Conservation (phyloP, 164 flowering plant genomes). For the Liriodendron chinense region DNA sequence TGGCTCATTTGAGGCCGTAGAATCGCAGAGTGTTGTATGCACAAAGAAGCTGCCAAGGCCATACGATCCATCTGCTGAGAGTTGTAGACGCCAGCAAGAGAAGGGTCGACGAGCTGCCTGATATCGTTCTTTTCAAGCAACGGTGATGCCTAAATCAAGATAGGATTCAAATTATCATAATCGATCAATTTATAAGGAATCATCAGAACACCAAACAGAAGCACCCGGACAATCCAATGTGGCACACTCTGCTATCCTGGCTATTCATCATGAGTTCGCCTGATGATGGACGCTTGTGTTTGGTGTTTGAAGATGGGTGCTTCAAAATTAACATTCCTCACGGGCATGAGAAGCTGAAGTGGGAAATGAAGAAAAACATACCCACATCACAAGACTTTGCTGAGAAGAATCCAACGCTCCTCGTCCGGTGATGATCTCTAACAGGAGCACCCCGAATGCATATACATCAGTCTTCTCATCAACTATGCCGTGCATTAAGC, state of each 20-base stretch:
- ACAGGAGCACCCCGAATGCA: conserved; percentile 76
- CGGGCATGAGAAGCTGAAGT: neutral
- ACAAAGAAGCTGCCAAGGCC: conserved; percentile 55
- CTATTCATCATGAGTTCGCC: neutral
- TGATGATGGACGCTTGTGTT: neutral
- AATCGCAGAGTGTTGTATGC: conserved; percentile 52
- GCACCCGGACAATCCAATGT: neutral
- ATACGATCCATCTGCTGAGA: conserved; percentile 48
- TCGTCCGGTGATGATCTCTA: conserved; percentile 84
- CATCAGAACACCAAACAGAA: neutral
- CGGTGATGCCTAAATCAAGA: conserved; percentile 67
- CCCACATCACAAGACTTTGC: conserved; percentile 89
- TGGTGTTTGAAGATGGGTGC: neutral
- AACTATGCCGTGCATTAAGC: conserved; percentile 85
- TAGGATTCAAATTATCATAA: neutral
- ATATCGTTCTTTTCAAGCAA: conserved; percentile 34
- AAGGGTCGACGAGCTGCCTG: conserved; percentile 65
- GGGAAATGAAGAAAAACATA: conserved; percentile 32
- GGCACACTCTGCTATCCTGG: neutral
- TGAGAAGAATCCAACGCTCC: conserved; percentile 66
- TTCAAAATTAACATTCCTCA: neutral
- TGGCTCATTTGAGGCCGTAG: conserved; percentile 79
- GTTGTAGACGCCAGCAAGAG: conserved; percentile 44
- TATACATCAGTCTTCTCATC: conserved; percentile 95
- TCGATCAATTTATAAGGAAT: neutral